These are phyloP conservation scores for Cladosporium oxysporum DNA, from an alignment of 2,329 filamentous ascomycete species.

Conservation along the genomic window DNA sequence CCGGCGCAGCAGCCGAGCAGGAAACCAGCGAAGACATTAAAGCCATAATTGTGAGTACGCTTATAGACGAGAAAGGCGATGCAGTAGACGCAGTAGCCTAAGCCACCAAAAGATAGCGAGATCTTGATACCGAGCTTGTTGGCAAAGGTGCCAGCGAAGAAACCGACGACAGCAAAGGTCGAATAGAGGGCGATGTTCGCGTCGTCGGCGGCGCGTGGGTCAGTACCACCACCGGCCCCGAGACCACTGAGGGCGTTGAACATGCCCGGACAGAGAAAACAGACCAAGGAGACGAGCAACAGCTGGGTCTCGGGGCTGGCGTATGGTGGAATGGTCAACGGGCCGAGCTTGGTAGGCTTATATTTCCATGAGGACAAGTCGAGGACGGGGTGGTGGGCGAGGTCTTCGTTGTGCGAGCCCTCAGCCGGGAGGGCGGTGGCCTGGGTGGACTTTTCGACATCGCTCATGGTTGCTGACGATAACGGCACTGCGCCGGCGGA, in stretches of 20 bases:
- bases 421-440: not conserved
- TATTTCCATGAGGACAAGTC: not conserved
- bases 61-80: conserved; percentile 70
- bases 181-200: conserved; percentile 73
- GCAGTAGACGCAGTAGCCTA: conserved; percentile 38
- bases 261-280: conserved; percentile 44
- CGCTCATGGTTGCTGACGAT: not conserved
- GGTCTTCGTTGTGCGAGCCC: not conserved
- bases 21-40: conserved; percentile 74
- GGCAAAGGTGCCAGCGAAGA: conserved; percentile 69
- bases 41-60: conserved; percentile 67
- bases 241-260: conserved; percentile 55
- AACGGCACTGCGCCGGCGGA: not conserved
- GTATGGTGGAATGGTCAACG: conserved; percentile 46
- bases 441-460: not conserved
- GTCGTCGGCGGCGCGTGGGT: conserved; percentile 8
- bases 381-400: not conserved
- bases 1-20: conserved; percentile 77
- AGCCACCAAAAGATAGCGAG: conserved; percentile 69
- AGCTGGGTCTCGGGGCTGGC: conserved; percentile 52
- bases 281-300: conserved; percentile 29
- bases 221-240: conserved; percentile 51
- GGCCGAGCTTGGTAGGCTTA: not conserved
- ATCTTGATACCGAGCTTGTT: conserved; percentile 71
- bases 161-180: conserved; percentile 66